phyloP scores from a whole-genome alignment of 306 rosid genomes.

The Cucumis hystrix region DNA sequence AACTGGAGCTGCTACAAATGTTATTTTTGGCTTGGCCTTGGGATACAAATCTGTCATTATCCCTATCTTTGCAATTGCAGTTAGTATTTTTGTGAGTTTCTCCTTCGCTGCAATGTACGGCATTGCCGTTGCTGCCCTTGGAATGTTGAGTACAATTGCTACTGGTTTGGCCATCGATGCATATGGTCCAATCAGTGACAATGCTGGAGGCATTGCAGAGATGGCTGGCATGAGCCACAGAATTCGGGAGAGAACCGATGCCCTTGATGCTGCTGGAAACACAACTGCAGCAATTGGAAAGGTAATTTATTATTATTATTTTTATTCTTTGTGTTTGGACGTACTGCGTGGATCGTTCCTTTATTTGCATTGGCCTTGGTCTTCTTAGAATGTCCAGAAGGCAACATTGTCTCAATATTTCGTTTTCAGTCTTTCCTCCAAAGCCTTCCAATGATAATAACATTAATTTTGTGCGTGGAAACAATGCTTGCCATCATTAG shows the following conservation, averaged over 20 bases:
- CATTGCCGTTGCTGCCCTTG: slow-evolving; percentile 92
- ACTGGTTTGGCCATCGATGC: slow-evolving; percentile 97
- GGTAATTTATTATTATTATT: slow-evolving; percentile 16
- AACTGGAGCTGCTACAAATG: slow-evolving; percentile 97
- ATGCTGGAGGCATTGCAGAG: slow-evolving; percentile 98
- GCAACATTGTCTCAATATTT: neutral
- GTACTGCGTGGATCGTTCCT: neutral
- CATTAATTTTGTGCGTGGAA: neutral
- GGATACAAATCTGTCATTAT: slow-evolving; percentile 97
- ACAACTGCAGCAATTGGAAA: slow-evolving; percentile 96
- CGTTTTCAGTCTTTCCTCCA: too few relatives aligned
- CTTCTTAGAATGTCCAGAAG: neutral
- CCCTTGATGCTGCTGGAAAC: slow-evolving; percentile 98
- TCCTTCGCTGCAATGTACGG: slow-evolving; percentile 98
- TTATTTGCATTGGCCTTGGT: neutral
- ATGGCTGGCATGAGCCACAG: slow-evolving; percentile 99
- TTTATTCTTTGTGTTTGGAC: neutral
- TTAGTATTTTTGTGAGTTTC: slow-evolving; percentile 80
- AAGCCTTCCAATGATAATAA: neutral
- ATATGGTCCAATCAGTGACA: slow-evolving; percentile 97
- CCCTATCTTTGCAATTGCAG: slow-evolving; percentile 90
- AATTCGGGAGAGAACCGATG: slow-evolving; percentile 91
- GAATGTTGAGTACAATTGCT: slow-evolving; percentile 93
- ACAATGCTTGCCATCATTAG: neutral
- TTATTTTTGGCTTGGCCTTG: slow-evolving; percentile 95